Conservation (phyloP, 768 basidiomycete genomes). For the Pleurotus citrinopileatus region DNA sequence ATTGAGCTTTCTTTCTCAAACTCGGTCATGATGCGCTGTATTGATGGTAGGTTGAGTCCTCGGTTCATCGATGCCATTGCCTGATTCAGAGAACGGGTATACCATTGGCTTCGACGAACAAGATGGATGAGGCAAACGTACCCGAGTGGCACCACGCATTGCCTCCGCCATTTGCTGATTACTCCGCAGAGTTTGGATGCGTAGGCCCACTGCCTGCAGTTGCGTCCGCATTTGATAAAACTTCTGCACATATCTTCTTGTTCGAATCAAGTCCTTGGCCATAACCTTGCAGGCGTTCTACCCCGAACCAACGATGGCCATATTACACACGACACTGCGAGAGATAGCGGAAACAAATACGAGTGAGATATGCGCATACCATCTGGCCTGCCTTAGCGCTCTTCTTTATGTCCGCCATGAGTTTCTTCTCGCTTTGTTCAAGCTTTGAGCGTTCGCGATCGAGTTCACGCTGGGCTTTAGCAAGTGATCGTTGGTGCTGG, state of each 20-base stretch:
- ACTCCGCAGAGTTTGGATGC: constrained; percentile 94
- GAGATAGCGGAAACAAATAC: constrained; percentile 9
- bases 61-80: constrained; percentile 99
- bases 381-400: constrained; percentile 94
- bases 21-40: constrained; percentile 95
- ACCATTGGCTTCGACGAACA: constrained; percentile 9
- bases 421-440: constrained; percentile 96
- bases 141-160: constrained; percentile 96
- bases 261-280: constrained; percentile 98
- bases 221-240: constrained; percentile 99
- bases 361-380: constrained; percentile 41
- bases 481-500: constrained; percentile 93
- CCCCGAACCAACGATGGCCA: not conserved
- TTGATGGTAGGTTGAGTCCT: constrained; percentile 90
- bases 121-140: constrained; percentile 36
- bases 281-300: constrained; percentile 99
- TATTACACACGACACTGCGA: constrained; percentile 2
- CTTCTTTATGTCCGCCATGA: constrained; percentile 93
- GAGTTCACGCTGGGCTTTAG: constrained; percentile 96
- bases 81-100: constrained; percentile 36
- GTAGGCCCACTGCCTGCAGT: constrained; percentile 89
- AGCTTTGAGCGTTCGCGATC: constrained; percentile 94
- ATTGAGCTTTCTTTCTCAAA: constrained; percentile 96
- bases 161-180: constrained; percentile 99
- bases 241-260: constrained; percentile 92